Percentiles rank a stretch among this genome's conserved stretches.
These are phyloP conservation scores for Arachnopeziza araneosa DNA, from an alignment of 2,329 filamentous ascomycete genomes.

Conservation along the genomic window DNA sequence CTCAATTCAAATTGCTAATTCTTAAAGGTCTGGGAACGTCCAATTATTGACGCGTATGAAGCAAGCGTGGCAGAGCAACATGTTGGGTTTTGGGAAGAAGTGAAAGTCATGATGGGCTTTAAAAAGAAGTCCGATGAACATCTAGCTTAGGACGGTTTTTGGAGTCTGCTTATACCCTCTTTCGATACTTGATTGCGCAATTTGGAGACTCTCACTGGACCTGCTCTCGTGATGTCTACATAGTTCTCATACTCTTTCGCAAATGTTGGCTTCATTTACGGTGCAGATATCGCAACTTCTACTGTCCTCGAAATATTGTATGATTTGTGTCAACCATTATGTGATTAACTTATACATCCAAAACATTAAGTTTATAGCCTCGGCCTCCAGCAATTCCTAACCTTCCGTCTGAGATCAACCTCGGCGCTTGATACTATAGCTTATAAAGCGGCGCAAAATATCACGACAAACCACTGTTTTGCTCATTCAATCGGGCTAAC, in stretches of 20 bases:
- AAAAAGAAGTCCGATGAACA: slow-evolving; percentile 13
- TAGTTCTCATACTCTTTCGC: neutral
- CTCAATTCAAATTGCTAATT: neutral
- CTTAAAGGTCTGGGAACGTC: slow-evolving; percentile 19
- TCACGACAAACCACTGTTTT: neutral
- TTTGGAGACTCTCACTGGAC: no score
- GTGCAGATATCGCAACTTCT: neutral
- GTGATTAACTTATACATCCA: no score
- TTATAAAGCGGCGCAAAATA: neutral
- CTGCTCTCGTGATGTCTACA: neutral
- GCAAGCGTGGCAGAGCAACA: slow-evolving; percentile 14
- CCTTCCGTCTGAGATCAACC: neutral
- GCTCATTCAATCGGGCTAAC: neutral
- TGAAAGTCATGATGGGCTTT: slow-evolving; percentile 19
- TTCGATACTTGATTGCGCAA: neutral
- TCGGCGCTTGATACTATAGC: neutral
- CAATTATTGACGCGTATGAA: slow-evolving; percentile 24
- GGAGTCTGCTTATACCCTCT: neutral
- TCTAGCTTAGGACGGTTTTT: neutral
- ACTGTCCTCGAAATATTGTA: no score
- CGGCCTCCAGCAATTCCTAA: neutral
- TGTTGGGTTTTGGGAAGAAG: slow-evolving; percentile 20
- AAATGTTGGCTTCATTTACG: neutral
- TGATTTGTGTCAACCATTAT: no score
- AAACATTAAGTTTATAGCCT: no score